A percentile compares a stretch with the other conserved stretches of the same genome.
phyloP scores from a whole-genome alignment of 2,329 filamentous ascomycete genomes.

The Venturia pyrina region DNA sequence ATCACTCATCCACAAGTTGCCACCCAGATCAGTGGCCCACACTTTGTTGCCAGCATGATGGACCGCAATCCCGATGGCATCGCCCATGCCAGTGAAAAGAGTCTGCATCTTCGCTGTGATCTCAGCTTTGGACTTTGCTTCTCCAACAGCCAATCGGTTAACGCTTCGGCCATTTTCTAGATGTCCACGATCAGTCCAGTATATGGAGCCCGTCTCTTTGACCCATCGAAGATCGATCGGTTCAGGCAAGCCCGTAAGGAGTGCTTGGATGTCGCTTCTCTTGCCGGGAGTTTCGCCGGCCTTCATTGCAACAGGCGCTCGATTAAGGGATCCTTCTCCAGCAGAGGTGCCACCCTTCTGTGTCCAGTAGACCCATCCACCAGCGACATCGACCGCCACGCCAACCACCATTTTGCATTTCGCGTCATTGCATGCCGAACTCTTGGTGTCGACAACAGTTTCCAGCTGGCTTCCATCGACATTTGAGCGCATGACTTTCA shows the following conservation, averaged over 20 bases:
- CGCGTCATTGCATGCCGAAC: not conserved
- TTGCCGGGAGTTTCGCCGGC: not conserved
- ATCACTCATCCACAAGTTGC: not conserved
- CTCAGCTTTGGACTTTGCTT: not conserved
- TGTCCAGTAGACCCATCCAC: constrained; percentile 12
- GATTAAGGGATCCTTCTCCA: constrained; percentile 4
- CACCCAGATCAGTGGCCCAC: constrained; percentile 5
- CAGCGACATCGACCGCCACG: constrained; percentile 10
- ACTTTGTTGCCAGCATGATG: constrained; percentile 1
- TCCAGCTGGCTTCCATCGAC: constrained; percentile 10
- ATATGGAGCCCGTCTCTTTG: constrained; percentile 1
- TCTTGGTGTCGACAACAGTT: constrained; percentile 7
- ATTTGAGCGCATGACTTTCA: constrained; percentile 13
- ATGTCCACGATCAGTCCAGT: constrained; percentile 12
- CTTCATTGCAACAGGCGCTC: not conserved
- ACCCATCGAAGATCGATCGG: constrained; percentile 11
- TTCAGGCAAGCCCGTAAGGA: constrained; percentile 8
- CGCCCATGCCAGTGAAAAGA: constrained; percentile 1
- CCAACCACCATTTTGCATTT: constrained; percentile 9
- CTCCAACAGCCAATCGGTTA: constrained; percentile 3
- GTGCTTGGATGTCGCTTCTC: constrained; percentile 6
- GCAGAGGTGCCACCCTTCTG: constrained; percentile 9
- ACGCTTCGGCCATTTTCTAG: constrained; percentile 7
- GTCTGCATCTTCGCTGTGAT: constrained; percentile 3
- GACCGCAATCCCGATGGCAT: constrained; percentile 8